Conservation (phyloP, 371 early-diverging fungal species). For the Encephalitozoon intestinalis region DNA sequence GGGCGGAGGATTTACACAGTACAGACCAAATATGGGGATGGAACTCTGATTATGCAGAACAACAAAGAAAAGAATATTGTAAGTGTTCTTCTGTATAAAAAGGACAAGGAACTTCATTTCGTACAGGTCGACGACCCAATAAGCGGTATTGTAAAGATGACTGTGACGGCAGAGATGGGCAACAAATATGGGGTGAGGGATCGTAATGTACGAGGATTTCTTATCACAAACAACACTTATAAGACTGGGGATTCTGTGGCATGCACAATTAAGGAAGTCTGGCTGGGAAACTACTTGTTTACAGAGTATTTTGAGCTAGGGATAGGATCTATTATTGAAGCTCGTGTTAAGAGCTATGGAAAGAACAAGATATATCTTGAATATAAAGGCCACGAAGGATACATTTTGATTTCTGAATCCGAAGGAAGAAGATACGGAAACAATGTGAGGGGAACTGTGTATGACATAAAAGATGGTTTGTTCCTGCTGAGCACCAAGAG, state of each 20-base stretch:
- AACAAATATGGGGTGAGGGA: conserved; percentile 6
- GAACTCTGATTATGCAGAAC: conserved; percentile 32
- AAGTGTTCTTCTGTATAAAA: conserved; percentile 2
- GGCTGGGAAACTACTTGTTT: conserved; percentile 37
- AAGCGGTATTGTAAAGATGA: conserved; percentile 6
- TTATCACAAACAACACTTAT: neutral
- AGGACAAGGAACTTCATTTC: conserved; percentile 16
- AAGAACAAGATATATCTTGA: neutral
- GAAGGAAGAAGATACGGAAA: neutral
- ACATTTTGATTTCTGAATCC: neutral
- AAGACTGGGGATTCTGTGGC: neutral
- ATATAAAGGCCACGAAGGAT: neutral
- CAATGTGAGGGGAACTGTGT: neutral
- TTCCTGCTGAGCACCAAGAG: neutral
- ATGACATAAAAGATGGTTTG: neutral
- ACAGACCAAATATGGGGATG: conserved; percentile 6
- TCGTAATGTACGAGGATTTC: conserved; percentile 30
- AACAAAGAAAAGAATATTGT: conserved; percentile 7
- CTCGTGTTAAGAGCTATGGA: neutral
- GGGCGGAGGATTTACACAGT: neutral
- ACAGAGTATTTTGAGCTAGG: conserved; percentile 6
- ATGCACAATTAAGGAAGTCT: conserved; percentile 17
- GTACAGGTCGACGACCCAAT: conserved; percentile 46
- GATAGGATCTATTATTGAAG: neutral
- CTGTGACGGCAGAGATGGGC: neutral